Evolutionary conservation across 2,329 filamentous ascomycete species (phyloP), one percentile per base, ranked within the genome.

Genomic region (Aureobasidium sp.): DNA sequence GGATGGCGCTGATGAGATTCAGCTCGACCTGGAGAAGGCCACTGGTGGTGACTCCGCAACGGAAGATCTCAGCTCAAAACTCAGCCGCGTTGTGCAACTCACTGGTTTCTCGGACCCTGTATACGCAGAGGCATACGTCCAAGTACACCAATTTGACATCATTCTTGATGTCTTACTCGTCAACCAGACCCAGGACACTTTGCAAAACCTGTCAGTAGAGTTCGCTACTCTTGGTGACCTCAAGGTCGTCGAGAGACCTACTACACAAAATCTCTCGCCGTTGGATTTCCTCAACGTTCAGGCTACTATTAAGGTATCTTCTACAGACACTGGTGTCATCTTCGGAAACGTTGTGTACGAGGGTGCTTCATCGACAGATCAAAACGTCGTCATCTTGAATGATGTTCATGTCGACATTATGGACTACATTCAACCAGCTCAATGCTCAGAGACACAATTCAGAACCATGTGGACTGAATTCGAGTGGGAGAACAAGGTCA

Each of bases 401-500:
- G 94, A 99, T 73, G 86, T 99, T 34, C 94, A 99, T 71, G 93
- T 97, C 62, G 94, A 99, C 72, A 97, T 99, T 67, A 99, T 99
- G 94, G 94, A 99, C 77, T 99, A 99, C 78, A 99, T 99, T 70
- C 93, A 97, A 73, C 94, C 94, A 1, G 93, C 93, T 7, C 87
- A 91, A 16, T 99, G 94, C 81, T 94, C 91, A 5, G 94, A 99
- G 80, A 97, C 93, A 11, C 91, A 97, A 71, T 99, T 99, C 86
- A 86, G 94, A 63, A 96, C 91, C n/a, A 99, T 99, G 94, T 99
- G 94, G 94, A 99, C 94, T 41, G 94, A 99, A 73, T 99, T 99
- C 68, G 94, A 99, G 74, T 99, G 94, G 94, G 94, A 99, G 81
- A 99, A 99, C 80, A 99, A 99, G 84, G 93, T 99, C 76, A 99